Percentiles rank a stretch among this genome's conserved stretches.
phyloP scores from a whole-genome alignment of 1,284 basidiomycete species.

The Dichomitus squalens region DNA sequence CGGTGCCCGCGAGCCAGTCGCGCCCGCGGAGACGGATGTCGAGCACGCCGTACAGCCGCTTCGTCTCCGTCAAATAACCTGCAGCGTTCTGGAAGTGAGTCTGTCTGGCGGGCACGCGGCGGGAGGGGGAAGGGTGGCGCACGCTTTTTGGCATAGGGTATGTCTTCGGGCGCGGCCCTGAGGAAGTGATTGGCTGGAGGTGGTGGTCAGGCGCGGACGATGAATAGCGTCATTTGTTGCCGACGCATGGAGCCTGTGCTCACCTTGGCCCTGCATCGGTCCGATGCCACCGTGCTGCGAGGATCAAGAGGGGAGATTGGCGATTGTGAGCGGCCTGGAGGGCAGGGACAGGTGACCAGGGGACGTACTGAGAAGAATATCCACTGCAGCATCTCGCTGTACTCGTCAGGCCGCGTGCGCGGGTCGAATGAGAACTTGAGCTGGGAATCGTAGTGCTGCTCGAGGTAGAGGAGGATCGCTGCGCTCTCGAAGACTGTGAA shows the following conservation, averaged over 20 bases:
- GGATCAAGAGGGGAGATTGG: neutral
- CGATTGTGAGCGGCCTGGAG: neutral
- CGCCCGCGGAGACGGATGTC: constrained; percentile 63
- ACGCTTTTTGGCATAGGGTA: constrained; percentile 67
- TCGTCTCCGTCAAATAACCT: constrained; percentile 77
- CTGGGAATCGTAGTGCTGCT: constrained; percentile 48
- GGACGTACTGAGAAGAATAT: constrained; percentile 67
- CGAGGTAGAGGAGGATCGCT: constrained; percentile 56
- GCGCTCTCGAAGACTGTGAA: constrained; percentile 57
- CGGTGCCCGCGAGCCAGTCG: constrained; percentile 71
- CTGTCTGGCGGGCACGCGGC: neutral
- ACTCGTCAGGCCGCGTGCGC: constrained; percentile 34
- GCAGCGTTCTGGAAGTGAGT: neutral
- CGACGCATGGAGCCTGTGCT: neutral
- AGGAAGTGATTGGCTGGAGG: constrained; percentile 54
- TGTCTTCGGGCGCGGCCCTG: constrained; percentile 55
- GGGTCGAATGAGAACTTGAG: constrained; percentile 49
- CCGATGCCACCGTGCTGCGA: constrained; percentile 64
- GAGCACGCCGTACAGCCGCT: constrained; percentile 75
- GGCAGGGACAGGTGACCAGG: neutral
- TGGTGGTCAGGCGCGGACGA: neutral
- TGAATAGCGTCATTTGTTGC: neutral
- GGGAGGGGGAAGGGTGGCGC: constrained; percentile 13
- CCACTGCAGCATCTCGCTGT: constrained; percentile 73
- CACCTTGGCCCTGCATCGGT: constrained; percentile 71